Percentiles rank a stretch among this genome's conserved stretches.
Conservation (phyloP, 768 basidiomycete species). For the Mycena haematopus region DNA sequence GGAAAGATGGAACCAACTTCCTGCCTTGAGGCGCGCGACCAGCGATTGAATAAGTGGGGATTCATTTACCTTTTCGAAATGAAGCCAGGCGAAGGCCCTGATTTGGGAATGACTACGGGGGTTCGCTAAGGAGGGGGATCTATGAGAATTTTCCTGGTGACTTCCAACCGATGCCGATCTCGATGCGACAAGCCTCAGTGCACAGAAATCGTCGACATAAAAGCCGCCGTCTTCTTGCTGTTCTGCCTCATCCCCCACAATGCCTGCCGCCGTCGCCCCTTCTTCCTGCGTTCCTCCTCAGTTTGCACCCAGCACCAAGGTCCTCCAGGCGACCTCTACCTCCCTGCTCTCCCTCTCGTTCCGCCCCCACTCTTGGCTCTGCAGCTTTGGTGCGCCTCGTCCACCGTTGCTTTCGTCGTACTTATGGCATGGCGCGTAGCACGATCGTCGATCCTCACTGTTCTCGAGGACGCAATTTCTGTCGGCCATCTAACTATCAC, state of each 20-base stretch:
- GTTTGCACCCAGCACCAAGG: slow-evolving; percentile 50
- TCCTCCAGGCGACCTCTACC: slow-evolving; percentile 50
- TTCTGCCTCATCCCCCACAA: slow-evolving; percentile 37
- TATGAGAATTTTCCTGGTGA: slow-evolving; percentile 22
- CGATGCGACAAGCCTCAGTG: slow-evolving; percentile 40
- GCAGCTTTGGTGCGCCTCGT: slow-evolving; percentile 52
- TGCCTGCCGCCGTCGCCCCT: slow-evolving; percentile 47
- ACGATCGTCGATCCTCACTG: slow-evolving; percentile 63
- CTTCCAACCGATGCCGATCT: slow-evolving; percentile 40
- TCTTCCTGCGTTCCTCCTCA: slow-evolving; percentile 45
- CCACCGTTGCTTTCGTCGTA: slow-evolving; percentile 14
- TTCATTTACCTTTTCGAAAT: slow-evolving; percentile 33
- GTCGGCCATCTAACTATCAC: slow-evolving; percentile 66
- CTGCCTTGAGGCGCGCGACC: slow-evolving; percentile 32
- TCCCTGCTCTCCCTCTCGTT: slow-evolving; percentile 49
- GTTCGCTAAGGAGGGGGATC: slow-evolving; percentile 23
- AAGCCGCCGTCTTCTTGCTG: slow-evolving; percentile 37
- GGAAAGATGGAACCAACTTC: slow-evolving; percentile 28
- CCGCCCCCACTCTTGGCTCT: slow-evolving; percentile 56
- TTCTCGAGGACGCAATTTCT: slow-evolving; percentile 63
- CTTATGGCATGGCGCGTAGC: slow-evolving; percentile 43
- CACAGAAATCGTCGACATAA: slow-evolving; percentile 45
- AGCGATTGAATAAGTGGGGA: slow-evolving; percentile 32
- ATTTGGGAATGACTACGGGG: slow-evolving; percentile 29
- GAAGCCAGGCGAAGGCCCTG: slow-evolving; percentile 32